Evolutionary conservation across 2,329 filamentous ascomycete species (phyloP), one percentile per base, ranked within the genome.

Genomic region (Penicillium sp.): DNA sequence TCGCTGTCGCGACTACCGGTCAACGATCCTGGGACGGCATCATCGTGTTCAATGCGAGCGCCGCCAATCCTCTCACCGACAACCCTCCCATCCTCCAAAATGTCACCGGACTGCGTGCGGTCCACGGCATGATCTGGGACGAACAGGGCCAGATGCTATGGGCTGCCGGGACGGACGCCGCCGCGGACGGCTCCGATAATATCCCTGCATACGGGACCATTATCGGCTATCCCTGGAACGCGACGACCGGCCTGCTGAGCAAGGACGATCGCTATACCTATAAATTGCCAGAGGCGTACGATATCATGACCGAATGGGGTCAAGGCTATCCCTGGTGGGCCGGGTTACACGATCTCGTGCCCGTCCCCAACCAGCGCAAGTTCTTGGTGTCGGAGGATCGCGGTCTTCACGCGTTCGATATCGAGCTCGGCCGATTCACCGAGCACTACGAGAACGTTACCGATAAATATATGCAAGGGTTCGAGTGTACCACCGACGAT

Each of bases 91-190:
- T 64, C 9, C 27, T 63, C 22, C 62, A 64, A 42, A 61, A 56
- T 22, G 44, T 64, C 31, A 63, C 62, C 13, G 61, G 61, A 16
- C 52, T 64, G 0, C 57, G 57, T 0, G 62, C 61, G 10, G 63
- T 63, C 18, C 61, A 64, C 24, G 60, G 46, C 1, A 46, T 64
- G 59, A 63, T 64, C 35, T 64, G 61, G 62, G 62, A 64, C 25
- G 62, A 64, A 35, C 35, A 56, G 30, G 56, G 49, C 2, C 61
- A 61, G 41, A 58, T 61, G 54, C 41, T 64, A 20, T 63, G 60
- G 62, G 62, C 61, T 8, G 40, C 51, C 3, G 61, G 61, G 2
- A 64, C 61, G 20, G 58, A 64, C 39, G 53, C 45, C 5, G 62
- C 62, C 3, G 61, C 62, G 10, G 62, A 64, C 48, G 62, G 62